Base-by-base conservation (phyloP, 2,329 filamentous ascomycete species). In the Zarea fungicola region DNA sequence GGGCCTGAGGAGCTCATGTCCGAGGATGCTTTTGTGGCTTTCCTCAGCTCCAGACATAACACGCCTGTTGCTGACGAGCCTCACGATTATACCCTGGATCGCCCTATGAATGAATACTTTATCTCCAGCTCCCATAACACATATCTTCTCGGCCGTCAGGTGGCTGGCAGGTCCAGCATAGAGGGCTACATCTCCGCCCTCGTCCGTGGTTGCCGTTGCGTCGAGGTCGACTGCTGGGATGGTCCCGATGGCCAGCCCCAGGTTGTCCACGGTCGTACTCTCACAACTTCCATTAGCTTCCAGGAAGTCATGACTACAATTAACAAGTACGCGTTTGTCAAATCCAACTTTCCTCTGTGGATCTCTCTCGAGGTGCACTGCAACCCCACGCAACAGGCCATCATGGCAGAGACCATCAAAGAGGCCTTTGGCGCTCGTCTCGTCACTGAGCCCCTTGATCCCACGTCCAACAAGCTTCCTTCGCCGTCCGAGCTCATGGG, bases 121-220 rank as follows among this genome's bases (percentile, higher is more conserved):
- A 93, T 99, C 56, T 97, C 92, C 1, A 96, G 91, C 71, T 97
- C 93, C 2, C 93, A 99, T 75, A 99, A 99, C 68, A 99, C 93
- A 0, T 99, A 99, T 61, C 83, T 99, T 1, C 76, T 95, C 5
- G 93, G 93, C 13, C 84, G 91, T 47, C 93, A 99, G 65, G 84
- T 97, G 2, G 86, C 84, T 10, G 92, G 92, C 23, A 81, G 87
- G 37, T 96, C 93, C 2, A 97, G 91, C 62, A 87, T 95, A 2
- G 93, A 99, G 66, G 90, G 90, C 36, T 99, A 99, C 69, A 95
- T 97, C 58, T 83, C 84, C 8, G 89, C 91, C 3, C 77, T 99
- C 6, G 84, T 88, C 54, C 85, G 88, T 52, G 91, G 91, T 8
- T 99, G 93, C 64, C 87, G 93, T 42, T 97, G 93, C 65, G 85